phyloP scores from a whole-genome alignment of 2,329 filamentous ascomycete genomes.

The Immersiporthe knoxdaviesiana region DNA sequence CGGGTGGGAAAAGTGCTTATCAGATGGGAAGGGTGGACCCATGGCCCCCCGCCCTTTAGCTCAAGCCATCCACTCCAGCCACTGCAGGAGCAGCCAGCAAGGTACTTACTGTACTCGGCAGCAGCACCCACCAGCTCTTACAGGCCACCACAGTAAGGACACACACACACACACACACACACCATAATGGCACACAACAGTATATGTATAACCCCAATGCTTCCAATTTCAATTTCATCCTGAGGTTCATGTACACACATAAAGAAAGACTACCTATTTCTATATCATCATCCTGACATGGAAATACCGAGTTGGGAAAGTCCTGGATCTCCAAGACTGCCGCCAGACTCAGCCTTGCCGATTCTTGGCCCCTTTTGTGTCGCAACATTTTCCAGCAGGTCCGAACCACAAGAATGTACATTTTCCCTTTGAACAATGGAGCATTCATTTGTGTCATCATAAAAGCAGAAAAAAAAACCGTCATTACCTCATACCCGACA shows the following conservation, averaged over 20 bases:
- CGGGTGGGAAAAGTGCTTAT: too few relatives aligned
- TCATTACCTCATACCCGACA: slow-evolving; percentile 35
- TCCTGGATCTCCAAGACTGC: too few relatives aligned
- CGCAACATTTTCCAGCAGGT: neutral
- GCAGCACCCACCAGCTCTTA: too few relatives aligned
- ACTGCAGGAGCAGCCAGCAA: neutral
- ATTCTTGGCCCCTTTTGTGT: neutral
- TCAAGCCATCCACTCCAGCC: neutral
- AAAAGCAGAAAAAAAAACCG: neutral
- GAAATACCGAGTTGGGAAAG: too few relatives aligned
- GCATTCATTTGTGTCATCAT: neutral
- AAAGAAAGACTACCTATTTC: neutral
- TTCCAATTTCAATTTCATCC: neutral
- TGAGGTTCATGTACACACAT: neutral
- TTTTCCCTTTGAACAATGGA: slow-evolving; percentile 7
- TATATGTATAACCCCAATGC: neutral
- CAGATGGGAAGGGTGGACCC: neutral
- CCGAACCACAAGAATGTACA: neutral
- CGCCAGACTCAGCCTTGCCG: too few relatives aligned
- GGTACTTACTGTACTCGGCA: neutral
- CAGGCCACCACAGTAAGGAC: too few relatives aligned
- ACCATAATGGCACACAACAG: neutral
- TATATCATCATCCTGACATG: neutral
- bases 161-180: too few relatives aligned
- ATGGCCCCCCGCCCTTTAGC: neutral